These are phyloP conservation scores for Fraxinus albicans DNA, from an alignment of 305 asterid genomes.

Conservation along the genomic window DNA sequence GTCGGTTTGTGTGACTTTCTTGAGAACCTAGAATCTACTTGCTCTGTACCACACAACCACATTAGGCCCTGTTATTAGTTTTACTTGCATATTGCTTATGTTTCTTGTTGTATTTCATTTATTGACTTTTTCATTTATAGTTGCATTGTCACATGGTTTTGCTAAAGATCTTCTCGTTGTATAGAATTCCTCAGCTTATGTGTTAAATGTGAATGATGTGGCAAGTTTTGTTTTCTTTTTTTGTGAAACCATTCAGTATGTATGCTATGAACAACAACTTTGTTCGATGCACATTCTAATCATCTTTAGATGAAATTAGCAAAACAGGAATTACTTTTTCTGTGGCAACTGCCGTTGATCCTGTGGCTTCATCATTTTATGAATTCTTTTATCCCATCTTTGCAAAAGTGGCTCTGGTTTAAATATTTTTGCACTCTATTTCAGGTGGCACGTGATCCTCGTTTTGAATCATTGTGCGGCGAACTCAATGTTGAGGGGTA, in stretches of 20 bases:
- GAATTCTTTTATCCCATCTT: conserved; percentile 8
- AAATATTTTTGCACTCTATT: conserved; percentile 16
- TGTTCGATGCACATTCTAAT: not conserved
- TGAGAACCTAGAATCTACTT: not conserved
- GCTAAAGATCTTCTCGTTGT: not conserved
- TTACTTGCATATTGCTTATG: not conserved
- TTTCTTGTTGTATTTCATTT: not conserved
- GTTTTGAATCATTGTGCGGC: conserved; percentile 86
- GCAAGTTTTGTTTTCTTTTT: not conserved
- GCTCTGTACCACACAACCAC: not conserved
- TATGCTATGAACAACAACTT: not conserved
- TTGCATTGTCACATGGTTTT: not conserved
- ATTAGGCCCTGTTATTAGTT: not conserved
- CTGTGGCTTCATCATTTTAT: conserved; percentile 7
- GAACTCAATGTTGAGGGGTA: conserved; percentile 71
- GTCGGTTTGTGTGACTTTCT: not conserved
- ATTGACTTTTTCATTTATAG: not conserved
- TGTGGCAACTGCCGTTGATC: not conserved
- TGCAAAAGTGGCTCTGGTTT: conserved; percentile 4
- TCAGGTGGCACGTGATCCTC: conserved; percentile 88
- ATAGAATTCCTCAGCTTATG: not conserved
- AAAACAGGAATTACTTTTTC: not conserved
- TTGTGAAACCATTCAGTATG: not conserved
- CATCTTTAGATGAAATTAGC: not conserved
- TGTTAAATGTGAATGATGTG: not conserved